Evolutionary conservation across 2,329 filamentous ascomycete species (phyloP).

Genomic region (Aspergillus ibericus): DNA sequence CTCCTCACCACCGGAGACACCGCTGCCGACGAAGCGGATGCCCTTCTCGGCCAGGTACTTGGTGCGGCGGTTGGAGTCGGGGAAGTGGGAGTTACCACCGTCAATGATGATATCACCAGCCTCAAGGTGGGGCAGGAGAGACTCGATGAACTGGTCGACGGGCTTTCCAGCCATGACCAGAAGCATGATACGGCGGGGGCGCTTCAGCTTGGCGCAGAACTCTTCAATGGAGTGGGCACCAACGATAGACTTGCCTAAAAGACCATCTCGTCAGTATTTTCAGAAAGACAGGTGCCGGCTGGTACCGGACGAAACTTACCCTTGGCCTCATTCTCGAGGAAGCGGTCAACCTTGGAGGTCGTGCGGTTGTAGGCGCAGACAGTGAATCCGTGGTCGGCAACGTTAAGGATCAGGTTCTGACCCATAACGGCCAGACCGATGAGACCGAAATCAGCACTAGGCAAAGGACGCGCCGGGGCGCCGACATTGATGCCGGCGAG

Average conservation of each 20-base stretch:
- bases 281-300: background rate
- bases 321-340: slow-evolving; percentile 88
- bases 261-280: background rate
- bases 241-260: slow-evolving; percentile 82
- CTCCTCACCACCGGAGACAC: slow-evolving; percentile 99
- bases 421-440: slow-evolving; percentile 90
- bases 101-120: slow-evolving; percentile 98
- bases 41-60: slow-evolving; percentile 83
- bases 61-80: slow-evolving; percentile 96
- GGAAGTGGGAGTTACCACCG: slow-evolving; percentile 98
- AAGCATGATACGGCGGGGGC: slow-evolving; percentile 94
- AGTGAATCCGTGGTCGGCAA: slow-evolving; percentile 90
- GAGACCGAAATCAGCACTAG: slow-evolving; percentile 83
- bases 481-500: slow-evolving; percentile 72
- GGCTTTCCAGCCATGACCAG: slow-evolving; percentile 98
- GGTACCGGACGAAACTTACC: slow-evolving; percentile 46
- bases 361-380: slow-evolving; percentile 99
- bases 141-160: slow-evolving; percentile 98
- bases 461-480: slow-evolving; percentile 55
- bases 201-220: slow-evolving; percentile 96
- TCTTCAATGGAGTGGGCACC: slow-evolving; percentile 93
- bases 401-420: slow-evolving; percentile 88
- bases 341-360: slow-evolving; percentile 94
- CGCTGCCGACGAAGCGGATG: slow-evolving; percentile 91
- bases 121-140: slow-evolving; percentile 79